Percentiles rank a stretch among this genome's conserved stretches.
These are phyloP conservation scores for Penicillium paneum DNA, from an alignment of 2,329 filamentous ascomycete species.

Conservation along the genomic window DNA sequence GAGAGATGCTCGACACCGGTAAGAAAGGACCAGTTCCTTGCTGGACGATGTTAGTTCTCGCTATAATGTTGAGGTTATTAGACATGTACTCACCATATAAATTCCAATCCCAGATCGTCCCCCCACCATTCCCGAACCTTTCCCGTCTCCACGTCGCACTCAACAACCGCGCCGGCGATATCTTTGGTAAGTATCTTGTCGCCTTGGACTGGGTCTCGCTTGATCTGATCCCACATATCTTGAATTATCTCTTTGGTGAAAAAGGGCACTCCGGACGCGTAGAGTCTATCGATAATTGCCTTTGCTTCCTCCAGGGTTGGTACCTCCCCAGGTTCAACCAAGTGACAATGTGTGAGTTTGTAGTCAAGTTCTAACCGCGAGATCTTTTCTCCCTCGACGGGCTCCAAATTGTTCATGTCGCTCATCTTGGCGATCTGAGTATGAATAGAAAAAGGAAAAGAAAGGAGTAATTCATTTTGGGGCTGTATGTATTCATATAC, in stretches of 20 bases:
- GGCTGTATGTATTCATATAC: not conserved
- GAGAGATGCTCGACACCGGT: not conserved
- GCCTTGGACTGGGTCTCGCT: not conserved
- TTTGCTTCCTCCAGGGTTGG: not conserved
- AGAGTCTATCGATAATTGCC: not conserved
- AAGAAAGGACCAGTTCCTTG: not conserved
- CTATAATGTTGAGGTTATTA: not conserved
- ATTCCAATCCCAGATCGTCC: not conserved
- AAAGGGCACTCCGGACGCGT: not conserved
- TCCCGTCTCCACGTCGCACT: not conserved
- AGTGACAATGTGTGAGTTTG: not conserved
- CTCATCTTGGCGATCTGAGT: not conserved
- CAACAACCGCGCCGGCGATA: not conserved
- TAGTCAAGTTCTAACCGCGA: not conserved
- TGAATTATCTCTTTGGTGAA: constrained; percentile 1
- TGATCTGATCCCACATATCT: not conserved
- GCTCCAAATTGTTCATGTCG: not conserved
- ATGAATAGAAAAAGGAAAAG: not conserved
- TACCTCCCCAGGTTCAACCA: not conserved
- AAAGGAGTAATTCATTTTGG: not conserved
- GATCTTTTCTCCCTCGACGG: not conserved
- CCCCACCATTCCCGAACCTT: too few species aligned
- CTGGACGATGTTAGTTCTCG: not conserved
- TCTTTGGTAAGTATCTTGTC: not conserved
- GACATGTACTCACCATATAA: not conserved